These are phyloP conservation scores for Sarocladium oryzae DNA, from an alignment of 2,329 filamentous ascomycete genomes.

Conservation along the genomic window DNA sequence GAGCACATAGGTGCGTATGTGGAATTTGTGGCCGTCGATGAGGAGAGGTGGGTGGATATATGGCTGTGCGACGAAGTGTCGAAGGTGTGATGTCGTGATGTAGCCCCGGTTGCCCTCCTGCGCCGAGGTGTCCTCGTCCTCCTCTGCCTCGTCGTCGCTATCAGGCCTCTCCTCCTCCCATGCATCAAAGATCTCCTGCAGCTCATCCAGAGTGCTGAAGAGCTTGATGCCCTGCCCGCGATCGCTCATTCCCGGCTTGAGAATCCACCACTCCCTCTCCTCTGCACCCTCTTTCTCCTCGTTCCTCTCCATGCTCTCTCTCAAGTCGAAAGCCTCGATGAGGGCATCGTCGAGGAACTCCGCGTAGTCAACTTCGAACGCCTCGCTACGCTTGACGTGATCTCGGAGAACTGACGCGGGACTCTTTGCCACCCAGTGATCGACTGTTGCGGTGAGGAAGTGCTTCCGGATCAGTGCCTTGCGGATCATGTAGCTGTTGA, in stretches of 20 bases:
- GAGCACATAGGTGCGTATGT: conserved; percentile 87
- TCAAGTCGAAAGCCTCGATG: conserved; percentile 81
- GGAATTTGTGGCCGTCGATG: conserved; percentile 76
- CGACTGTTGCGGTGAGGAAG: conserved; percentile 77
- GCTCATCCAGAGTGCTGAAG: conserved; percentile 76
- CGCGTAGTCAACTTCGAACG: conserved; percentile 92
- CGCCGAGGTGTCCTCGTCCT: conserved; percentile 27
- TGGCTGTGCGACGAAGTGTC: conserved; percentile 92
- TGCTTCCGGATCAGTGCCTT: conserved; percentile 97
- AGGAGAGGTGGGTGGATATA: conserved; percentile 83
- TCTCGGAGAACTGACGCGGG: conserved; percentile 60
- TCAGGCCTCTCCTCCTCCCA: conserved; percentile 72
- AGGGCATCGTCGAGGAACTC: conserved; percentile 94
- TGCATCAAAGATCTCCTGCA: conserved; percentile 82
- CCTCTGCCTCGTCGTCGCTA: conserved; percentile 58
- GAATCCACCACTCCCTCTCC: conserved; percentile 82
- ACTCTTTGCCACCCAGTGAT: conserved; percentile 81
- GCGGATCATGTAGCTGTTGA: conserved; percentile 90
- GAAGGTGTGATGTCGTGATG: conserved; percentile 82
- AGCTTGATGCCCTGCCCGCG: conserved; percentile 87
- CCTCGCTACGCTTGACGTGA: conserved; percentile 71
- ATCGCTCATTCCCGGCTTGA: conserved; percentile 98
- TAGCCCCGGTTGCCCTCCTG: conserved; percentile 36
- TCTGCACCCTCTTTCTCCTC: conserved; percentile 22
- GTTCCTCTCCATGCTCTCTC: conserved; percentile 70